Percentiles rank a stretch among this genome's conserved stretches.
These are phyloP conservation scores for Coemansia sp. DNA, from an alignment of 192 early-diverging fungal species.

Conservation along the genomic window DNA sequence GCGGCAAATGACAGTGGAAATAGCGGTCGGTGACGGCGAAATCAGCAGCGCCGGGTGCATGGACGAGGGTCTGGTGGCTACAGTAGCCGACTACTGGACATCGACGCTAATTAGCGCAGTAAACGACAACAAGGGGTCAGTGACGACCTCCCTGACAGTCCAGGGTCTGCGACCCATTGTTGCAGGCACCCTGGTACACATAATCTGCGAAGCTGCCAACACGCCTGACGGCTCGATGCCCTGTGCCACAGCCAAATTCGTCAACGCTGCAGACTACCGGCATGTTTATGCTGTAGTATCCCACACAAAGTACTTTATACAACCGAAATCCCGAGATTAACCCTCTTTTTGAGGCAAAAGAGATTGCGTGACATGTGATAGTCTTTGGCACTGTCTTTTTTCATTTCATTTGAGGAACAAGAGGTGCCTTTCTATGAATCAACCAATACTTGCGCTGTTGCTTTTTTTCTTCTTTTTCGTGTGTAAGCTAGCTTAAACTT, in stretches of 20 bases:
- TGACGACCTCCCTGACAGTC: conserved; percentile 39
- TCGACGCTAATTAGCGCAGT: conserved; percentile 34
- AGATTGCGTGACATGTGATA: no score
- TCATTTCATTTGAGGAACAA: no score
- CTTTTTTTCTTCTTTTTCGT: not conserved
- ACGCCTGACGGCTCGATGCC: conserved; percentile 5
- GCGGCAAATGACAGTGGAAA: conserved; percentile 5
- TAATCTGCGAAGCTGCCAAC: conserved; percentile 11
- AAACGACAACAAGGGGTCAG: conserved; percentile 15
- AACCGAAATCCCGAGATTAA: no score
- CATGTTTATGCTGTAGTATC: conserved; percentile 19
- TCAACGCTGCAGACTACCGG: conserved; percentile 3
- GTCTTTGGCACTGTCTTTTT: no score
- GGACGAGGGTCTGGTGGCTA: conserved; percentile 35
- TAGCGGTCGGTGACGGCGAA: not conserved
- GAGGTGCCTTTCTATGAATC: no score
- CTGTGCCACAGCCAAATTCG: conserved; percentile 27
- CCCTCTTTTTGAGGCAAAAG: no score
- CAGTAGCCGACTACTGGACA: conserved; percentile 41
- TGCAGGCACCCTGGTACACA: conserved; percentile 2
- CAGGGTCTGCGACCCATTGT: conserved; percentile 16
- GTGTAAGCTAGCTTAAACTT: conserved; percentile 1
- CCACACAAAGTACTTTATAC: conserved; percentile 40
- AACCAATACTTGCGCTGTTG: no score
- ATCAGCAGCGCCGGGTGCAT: conserved; percentile 12